These are phyloP conservation scores for Penicillium sp. DNA, from an alignment of 2,329 filamentous ascomycete genomes.

Conservation along the genomic window DNA sequence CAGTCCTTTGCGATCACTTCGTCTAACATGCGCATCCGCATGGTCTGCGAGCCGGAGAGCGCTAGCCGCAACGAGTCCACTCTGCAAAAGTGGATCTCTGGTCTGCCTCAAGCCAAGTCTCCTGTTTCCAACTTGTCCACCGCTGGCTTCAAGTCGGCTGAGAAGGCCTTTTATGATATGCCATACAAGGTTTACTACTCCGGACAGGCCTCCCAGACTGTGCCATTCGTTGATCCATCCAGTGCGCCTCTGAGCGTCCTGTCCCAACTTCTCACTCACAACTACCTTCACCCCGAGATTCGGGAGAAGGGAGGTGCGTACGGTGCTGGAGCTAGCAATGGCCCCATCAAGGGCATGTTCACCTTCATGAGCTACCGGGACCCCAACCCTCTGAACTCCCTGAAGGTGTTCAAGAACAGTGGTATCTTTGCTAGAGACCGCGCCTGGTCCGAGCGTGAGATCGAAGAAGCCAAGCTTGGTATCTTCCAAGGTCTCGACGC, in stretches of 20 bases:
- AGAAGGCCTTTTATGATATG: constrained; percentile 85
- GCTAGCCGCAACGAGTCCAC: constrained; percentile 68
- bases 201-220: constrained; percentile 76
- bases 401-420: constrained; percentile 79
- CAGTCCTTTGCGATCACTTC: constrained; percentile 73
- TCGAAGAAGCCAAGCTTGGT: constrained; percentile 94
- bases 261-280: constrained; percentile 90
- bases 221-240: constrained; percentile 74
- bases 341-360: constrained; percentile 79
- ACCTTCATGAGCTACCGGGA: constrained; percentile 97
- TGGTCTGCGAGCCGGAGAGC: constrained; percentile 82
- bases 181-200: constrained; percentile 98
- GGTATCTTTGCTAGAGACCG: constrained; percentile 82
- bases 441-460: constrained; percentile 76
- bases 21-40: constrained; percentile 71
- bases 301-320: constrained; percentile 97
- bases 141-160: constrained; percentile 39
- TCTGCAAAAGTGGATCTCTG: constrained; percentile 69
- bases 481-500: constrained; percentile 93
- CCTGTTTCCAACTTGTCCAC: constrained; percentile 35
- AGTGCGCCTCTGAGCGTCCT: constrained; percentile 84
- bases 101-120: constrained; percentile 52
- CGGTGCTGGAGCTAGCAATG: constrained; percentile 83
- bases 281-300: constrained; percentile 95
- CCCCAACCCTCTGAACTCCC: constrained; percentile 86